Evolutionary conservation across 78 protist genomes (phyloP).

Genomic region (Neovahlkampfia damariscottae): DNA sequence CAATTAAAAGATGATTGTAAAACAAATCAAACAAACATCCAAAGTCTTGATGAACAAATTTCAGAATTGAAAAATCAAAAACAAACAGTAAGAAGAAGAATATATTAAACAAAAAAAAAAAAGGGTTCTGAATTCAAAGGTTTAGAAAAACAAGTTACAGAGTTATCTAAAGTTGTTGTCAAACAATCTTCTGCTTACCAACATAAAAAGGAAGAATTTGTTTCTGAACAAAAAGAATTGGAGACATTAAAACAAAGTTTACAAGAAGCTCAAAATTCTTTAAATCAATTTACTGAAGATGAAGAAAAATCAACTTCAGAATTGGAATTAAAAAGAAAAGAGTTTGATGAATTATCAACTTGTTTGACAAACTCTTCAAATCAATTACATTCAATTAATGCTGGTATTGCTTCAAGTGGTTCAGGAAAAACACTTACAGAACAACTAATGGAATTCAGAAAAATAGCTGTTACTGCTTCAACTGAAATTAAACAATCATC

Average conservation of each 20-base stretch:
- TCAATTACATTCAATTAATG: background rate
- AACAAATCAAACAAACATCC: slow-evolving; percentile 10
- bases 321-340: background rate
- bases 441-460: background rate
- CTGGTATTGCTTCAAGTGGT: background rate
- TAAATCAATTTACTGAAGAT: no score
- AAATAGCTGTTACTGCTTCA: background rate
- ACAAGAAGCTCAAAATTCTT: background rate
- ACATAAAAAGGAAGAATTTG: slow-evolving; percentile 16
- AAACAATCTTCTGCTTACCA: slow-evolving; percentile 15
- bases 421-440: slow-evolving; percentile 3
- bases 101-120: background rate
- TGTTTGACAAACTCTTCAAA: background rate
- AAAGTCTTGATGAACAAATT: no score
- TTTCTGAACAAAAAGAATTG: slow-evolving; percentile 26
- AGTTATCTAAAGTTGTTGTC: slow-evolving; percentile 39
- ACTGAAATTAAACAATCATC: background rate
- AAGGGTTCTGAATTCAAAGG: background rate
- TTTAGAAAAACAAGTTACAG: slow-evolving; percentile 15
- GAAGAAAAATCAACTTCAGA: slow-evolving; percentile 7
- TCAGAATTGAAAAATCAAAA: slow-evolving; percentile 2
- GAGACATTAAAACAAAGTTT: background rate
- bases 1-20: background rate
- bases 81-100: background rate
- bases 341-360: background rate